Evolutionary conservation across 176 grass and related monocot genomes (phyloP).

Genomic region (Oryza rufipogon): DNA sequence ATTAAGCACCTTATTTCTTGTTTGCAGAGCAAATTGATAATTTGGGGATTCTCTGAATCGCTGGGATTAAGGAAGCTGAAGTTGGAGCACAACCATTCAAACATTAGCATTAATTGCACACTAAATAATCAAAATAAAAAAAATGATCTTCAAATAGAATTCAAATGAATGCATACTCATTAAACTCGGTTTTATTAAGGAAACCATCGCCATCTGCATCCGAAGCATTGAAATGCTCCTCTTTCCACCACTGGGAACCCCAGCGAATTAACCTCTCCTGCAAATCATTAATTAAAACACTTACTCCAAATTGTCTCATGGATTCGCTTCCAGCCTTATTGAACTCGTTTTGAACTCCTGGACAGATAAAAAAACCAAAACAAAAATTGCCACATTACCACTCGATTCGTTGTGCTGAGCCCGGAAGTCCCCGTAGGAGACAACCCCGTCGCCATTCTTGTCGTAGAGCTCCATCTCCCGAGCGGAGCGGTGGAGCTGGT

Average conservation of each 20-base stretch:
- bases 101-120: conserved; percentile 30
- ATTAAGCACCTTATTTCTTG: conserved; percentile 74
- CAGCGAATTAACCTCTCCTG: conserved; percentile 49
- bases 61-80: conserved; percentile 83
- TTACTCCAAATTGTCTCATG: neutral
- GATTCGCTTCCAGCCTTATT: neutral
- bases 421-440: conserved; percentile 62
- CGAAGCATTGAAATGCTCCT: conserved; percentile 88
- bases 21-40: conserved; percentile 71
- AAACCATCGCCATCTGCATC: conserved; percentile 71
- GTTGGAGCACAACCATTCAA: conserved; percentile 17
- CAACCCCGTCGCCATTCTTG: conserved; percentile 64
- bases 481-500: conserved; percentile 61
- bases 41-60: conserved; percentile 74
- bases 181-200: conserved; percentile 76
- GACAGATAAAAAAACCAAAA: neutral
- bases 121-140: conserved; percentile 29
- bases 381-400: conserved; percentile 20
- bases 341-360: neutral
- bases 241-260: conserved; percentile 74
- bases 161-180: conserved; percentile 59
- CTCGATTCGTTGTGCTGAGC: conserved; percentile 26
- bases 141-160: neutral
- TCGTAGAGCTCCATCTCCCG: conserved; percentile 87
- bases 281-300: conserved; percentile 18